Evolutionary conservation across 2,329 filamentous ascomycete species (phyloP), one percentile per base, ranked within the genome.

Genomic region (Neocatenulostroma microsporum): DNA sequence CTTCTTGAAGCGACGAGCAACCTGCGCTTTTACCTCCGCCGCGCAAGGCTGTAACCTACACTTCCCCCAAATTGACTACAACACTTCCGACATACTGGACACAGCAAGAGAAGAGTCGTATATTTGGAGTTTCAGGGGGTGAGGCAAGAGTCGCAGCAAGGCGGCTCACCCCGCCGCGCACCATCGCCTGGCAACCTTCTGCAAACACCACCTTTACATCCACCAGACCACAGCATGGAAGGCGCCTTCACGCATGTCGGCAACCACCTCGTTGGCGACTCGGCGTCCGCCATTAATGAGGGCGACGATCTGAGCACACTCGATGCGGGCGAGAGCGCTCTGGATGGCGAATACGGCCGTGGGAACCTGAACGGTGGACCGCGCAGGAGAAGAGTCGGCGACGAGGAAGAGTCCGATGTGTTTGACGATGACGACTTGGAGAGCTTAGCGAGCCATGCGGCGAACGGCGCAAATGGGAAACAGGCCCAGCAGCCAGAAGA

Each of bases 241-340:
- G 26, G 82, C 60, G 83, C 85, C 50, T 94, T 93, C 61, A 89
- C 82, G 45, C 82, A 91, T 64, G 77, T 89, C 56, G 84, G 82
- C 55, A 94, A 91, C 66, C 82, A 88, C 64, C 69, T 88, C 51
- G 79, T 91, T 56, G 87, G 83, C 55, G 83, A 88, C 64, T 86
- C 82, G 35, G 83, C 81, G 37, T 80, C 82, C 42, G 84, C 82
- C 45, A 94, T 95, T 63, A 94, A 93, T 56, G 87, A 87, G 47
- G 82, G 77, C 54, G 78, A 84, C 55, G 86, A 93, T 64, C 46
- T 60, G 18, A 58, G 54, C 35, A 60, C 57, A n/a, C 51, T 61
- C 21, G 58, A 59, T 31, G 58, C 57, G 18, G 86, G 94, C 55
- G 87, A 94, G 64, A 84, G 75, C 65, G 73, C 89, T 47, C 74